A percentile compares a stretch with the other conserved stretches of the same genome.
Conservation (phyloP, 768 basidiomycete species). For the Nidularia sp. region DNA sequence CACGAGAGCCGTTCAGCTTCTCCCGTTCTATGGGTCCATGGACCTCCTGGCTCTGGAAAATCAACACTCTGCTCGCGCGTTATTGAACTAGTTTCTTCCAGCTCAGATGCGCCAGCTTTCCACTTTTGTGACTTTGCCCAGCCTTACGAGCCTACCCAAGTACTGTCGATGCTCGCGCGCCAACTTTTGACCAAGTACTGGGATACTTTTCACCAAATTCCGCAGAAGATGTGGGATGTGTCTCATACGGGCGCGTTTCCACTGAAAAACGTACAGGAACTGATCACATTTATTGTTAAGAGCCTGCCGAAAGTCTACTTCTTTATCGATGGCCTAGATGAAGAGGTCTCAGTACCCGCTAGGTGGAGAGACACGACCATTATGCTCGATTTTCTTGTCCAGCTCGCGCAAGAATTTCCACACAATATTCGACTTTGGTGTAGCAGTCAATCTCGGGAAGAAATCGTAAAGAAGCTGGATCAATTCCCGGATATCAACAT, state of each 20-base stretch:
- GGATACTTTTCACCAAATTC: not conserved
- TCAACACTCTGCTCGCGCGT: conserved; percentile 12
- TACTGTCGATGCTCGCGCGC: conserved; percentile 11
- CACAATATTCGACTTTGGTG: conserved; percentile 16
- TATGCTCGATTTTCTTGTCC: conserved; percentile 9
- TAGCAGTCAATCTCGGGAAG: conserved; percentile 13
- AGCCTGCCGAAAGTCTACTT: not conserved
- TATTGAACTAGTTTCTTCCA: conserved; percentile 5
- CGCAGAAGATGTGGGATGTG: not conserved
- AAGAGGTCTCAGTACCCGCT: not conserved
- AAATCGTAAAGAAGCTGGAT: conserved; percentile 8
- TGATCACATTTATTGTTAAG: not conserved
- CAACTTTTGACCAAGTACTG: conserved; percentile 10
- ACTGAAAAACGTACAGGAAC: not conserved
- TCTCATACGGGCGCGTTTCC: not conserved
- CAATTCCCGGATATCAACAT: conserved; percentile 7
- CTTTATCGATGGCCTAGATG: not conserved
- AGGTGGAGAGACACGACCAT: conserved; percentile 10
- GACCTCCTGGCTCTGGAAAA: conserved; percentile 15
- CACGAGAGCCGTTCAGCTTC: not conserved
- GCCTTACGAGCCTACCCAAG: conserved; percentile 3
- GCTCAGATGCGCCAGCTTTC: conserved; percentile 7
- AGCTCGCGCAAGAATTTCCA: conserved; percentile 7
- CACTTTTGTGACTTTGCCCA: conserved; percentile 15
- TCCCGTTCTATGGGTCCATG: conserved; percentile 12